These are phyloP conservation scores for Kwoniella sp. DNA, from an alignment of 768 basidiomycete species.

Conservation along the genomic window DNA sequence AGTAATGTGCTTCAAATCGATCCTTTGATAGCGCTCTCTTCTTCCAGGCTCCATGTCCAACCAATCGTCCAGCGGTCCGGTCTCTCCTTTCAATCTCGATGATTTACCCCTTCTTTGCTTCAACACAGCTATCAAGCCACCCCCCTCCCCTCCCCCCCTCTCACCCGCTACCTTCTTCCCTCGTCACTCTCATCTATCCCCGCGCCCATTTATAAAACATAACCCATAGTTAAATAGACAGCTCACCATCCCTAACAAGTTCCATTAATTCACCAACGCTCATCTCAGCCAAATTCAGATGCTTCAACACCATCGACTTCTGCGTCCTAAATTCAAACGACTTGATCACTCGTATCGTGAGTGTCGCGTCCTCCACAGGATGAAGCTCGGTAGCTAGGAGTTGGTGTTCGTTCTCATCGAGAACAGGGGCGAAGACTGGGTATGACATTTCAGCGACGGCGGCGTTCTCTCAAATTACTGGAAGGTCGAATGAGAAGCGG, in stretches of 20 bases:
- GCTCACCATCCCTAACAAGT: slow-evolving; percentile 59
- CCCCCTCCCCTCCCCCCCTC: not conserved
- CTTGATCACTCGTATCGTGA: slow-evolving; percentile 92
- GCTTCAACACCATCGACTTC: slow-evolving; percentile 78
- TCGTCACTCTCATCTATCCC: no score
- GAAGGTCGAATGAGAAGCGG: no score
- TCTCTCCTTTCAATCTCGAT: no score
- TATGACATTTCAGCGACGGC: not conserved
- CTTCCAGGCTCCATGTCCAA: no score
- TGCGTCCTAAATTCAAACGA: slow-evolving; percentile 91
- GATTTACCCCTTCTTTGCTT: no score
- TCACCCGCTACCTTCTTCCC: not conserved
- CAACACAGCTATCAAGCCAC: no score
- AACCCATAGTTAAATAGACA: no score
- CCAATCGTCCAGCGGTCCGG: no score
- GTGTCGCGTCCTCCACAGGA: slow-evolving; percentile 67
- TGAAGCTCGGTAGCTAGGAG: slow-evolving; percentile 34
- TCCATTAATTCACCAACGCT: slow-evolving; percentile 80
- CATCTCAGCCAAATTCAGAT: slow-evolving; percentile 74
- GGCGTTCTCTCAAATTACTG: no score
- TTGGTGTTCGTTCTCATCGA: slow-evolving; percentile 22
- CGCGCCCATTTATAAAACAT: no score
- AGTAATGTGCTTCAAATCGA: no score
- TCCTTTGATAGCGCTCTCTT: no score
- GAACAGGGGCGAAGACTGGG: slow-evolving; percentile 4